Base-by-base conservation (phyloP, 768 basidiomycete genomes). In the Leccinum disarticulatum region DNA sequence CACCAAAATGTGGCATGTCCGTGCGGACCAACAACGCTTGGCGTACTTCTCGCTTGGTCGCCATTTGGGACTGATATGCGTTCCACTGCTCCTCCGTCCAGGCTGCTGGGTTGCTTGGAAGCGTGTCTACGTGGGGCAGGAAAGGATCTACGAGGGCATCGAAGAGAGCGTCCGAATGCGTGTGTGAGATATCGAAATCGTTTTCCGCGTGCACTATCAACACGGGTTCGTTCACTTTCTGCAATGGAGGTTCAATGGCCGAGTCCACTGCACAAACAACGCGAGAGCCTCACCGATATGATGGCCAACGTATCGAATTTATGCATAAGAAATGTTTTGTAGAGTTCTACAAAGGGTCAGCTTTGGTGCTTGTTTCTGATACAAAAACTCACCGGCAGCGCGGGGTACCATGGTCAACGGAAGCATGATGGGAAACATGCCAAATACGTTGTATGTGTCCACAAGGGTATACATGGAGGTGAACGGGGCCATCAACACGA, bases 131-230 rank as follows among this genome's bases (percentile, higher is more conserved):
- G 3, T 77, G 67, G 2, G 89, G 88, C 8, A 93, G 78, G 56
- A 82, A 75, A 1, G 84, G 84, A 22, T 86, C 84, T 31, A 91
- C 69, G 58, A 93, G 82, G 0, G 81, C 76, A 30, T 88, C 78
- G 73, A 92, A 92, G 25, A 95, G 81, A 0, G 77, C 73, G 14
- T 79, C 77, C 0, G 92, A 87, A 69, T 95, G 92, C 1, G 80
- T 76, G 63, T 84, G 78, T 0, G 87, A 86, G 51, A 94, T 92
- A 25, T 90, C 87, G 64, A 75, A 77, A 73, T 95, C 93, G 69
- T 93, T 79, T 61, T 81, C 77, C 7, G 92, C 85, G 70, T 95
- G 93, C 0, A 81, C 85, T 62, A 95, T 80, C 38, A 93, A 76
- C 7, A 90, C 80, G 9, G 88, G 85, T 0, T 83, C 82, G 63